Conservation (phyloP, 139 green algal genomes). For the Auxenochlorella protothecoides region DNA sequence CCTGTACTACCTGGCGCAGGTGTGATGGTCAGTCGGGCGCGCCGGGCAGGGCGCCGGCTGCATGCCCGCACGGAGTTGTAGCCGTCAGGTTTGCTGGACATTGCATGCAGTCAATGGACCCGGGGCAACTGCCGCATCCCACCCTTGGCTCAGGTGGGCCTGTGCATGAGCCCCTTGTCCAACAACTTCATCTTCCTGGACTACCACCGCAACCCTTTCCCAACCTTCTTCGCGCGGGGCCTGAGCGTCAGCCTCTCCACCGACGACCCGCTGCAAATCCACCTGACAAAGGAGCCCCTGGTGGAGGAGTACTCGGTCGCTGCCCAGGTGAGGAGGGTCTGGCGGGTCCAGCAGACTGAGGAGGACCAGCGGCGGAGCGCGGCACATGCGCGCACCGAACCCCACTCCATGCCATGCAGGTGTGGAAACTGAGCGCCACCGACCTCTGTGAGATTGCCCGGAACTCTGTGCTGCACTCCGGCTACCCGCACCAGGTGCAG, state of each 20-base stretch:
- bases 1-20: constrained; percentile 68
- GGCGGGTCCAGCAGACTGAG: too few species aligned
- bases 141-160: constrained; percentile 62
- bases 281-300: constrained; percentile 94
- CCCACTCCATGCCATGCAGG: constrained; percentile 27
- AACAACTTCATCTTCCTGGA: constrained; percentile 99
- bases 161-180: constrained; percentile 91
- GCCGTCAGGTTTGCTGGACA: too few species aligned
- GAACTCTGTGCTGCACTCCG: constrained; percentile 89
- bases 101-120: too few species aligned
- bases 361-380: background rate
- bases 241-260: constrained; percentile 51
- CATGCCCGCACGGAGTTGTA: too few species aligned
- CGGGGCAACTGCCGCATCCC: background rate
- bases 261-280: constrained; percentile 64
- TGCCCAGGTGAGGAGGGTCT: constrained; percentile 48
- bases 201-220: constrained; percentile 99
- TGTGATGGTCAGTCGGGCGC: background rate
- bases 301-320: constrained; percentile 98
- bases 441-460: constrained; percentile 96
- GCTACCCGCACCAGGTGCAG: constrained; percentile 74
- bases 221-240: constrained; percentile 91
- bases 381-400: background rate
- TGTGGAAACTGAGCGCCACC: constrained; percentile 88
- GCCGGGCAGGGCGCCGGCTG: too few species aligned